Evolutionary conservation across 805 yeast species (phyloP).

Genomic region (Ogataea pilisensis): DNA sequence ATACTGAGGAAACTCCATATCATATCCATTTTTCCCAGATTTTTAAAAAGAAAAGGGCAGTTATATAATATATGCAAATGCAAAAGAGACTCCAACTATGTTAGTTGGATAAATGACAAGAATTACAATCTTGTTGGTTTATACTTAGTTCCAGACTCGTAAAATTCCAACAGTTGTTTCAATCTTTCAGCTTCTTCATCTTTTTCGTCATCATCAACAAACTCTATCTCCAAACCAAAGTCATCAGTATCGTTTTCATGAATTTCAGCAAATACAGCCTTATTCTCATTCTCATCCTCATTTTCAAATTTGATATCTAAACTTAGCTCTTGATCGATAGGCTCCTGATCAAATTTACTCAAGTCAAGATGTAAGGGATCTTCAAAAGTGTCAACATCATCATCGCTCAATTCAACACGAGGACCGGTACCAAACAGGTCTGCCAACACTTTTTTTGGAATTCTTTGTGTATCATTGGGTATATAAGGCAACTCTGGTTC

Average conservation of each 20-base stretch:
- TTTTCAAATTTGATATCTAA: conserved; percentile 1
- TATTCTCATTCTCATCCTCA: conserved; percentile 1
- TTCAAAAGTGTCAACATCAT: conserved; percentile 3
- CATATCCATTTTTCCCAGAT: too few relatives aligned
- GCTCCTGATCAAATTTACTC: conserved; percentile 9
- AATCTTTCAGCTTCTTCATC: conserved; percentile 18
- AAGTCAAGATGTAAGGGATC: conserved; percentile 26
- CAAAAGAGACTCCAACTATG: too few relatives aligned
- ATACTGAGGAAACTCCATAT: too few relatives aligned
- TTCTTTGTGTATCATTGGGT: conserved; percentile 43
- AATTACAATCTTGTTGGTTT: conserved; percentile 20
- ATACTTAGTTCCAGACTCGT: conserved; percentile 17
- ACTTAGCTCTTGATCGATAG: neutral
- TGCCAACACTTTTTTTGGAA: conserved; percentile 28
- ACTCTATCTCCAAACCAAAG: conserved; percentile 23
- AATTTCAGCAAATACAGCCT: conserved; percentile 1
- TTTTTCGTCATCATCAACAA: conserved; percentile 23
- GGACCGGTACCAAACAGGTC: conserved; percentile 21
- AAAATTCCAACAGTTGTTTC: conserved; percentile 17
- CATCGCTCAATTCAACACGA: neutral
- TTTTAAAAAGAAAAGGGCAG: too few relatives aligned
- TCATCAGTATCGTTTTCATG: neutral
- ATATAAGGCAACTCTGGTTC: conserved; percentile 37
- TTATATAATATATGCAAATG: too few relatives aligned
- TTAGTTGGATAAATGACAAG: neutral